Evolutionary conservation across 495 filamentous ascomycete genomes (phyloP).

Genomic region (Podospora pseudocomata): DNA sequence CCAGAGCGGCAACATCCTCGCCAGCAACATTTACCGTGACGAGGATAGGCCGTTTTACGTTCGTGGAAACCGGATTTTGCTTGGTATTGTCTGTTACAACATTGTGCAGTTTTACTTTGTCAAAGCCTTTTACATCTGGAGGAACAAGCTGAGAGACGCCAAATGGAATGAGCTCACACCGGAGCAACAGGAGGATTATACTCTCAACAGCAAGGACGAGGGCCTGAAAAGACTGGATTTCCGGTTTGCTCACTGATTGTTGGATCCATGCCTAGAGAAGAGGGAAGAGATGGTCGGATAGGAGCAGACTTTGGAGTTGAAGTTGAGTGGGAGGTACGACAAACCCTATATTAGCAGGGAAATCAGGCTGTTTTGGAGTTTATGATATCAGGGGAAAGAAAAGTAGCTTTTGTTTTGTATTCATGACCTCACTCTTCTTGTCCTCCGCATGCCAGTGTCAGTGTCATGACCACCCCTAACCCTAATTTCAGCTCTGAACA

Average conservation of each 20-base stretch:
- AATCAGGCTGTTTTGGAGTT: neutral
- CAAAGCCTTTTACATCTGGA: conserved; percentile 41
- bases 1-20: conserved; percentile 49
- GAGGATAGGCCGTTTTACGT: conserved; percentile 54
- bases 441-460: neutral
- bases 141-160: conserved; percentile 33
- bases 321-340: neutral
- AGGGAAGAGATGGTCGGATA: no score
- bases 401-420: neutral
- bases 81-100: conserved; percentile 44
- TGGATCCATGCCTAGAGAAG: neutral
- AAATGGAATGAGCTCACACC: conserved; percentile 39
- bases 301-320: no score
- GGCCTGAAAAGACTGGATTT: conserved; percentile 32
- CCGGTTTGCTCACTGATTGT: conserved; percentile 28
- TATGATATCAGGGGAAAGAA: neutral
- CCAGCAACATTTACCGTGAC: conserved; percentile 52
- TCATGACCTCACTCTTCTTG: neutral
- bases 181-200: conserved; percentile 37
- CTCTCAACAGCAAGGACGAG: conserved; percentile 29
- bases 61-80: conserved; percentile 48
- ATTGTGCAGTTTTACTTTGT: conserved; percentile 33
- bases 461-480: neutral
- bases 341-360: neutral
- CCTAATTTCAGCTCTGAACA: neutral